These are phyloP conservation scores for Tricholoma matsutake DNA, from an alignment of 768 basidiomycete species.

Conservation along the genomic window DNA sequence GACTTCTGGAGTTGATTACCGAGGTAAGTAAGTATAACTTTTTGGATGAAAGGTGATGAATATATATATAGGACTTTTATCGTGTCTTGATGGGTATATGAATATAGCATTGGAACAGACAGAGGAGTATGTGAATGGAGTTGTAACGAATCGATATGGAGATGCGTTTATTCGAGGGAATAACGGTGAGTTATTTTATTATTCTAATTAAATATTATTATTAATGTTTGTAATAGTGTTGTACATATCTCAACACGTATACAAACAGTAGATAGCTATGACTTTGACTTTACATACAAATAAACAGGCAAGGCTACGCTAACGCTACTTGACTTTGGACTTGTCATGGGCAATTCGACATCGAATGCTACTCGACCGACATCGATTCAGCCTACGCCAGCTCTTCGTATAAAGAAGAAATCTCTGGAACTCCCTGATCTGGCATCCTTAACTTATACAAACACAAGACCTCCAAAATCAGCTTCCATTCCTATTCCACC, in stretches of 20 bases:
- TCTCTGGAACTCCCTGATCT: constrained; percentile 79
- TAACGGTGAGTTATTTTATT: constrained; percentile 79
- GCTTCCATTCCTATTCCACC: constrained; percentile 40
- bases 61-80: constrained; percentile 79
- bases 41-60: too few species aligned
- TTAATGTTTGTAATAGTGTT: too few species aligned
- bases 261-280: too few species aligned
- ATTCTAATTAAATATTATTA: too few species aligned
- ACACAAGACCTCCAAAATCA: constrained; percentile 25
- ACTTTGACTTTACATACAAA: too few species aligned
- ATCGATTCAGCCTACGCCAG: constrained; percentile 34
- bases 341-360: neutral
- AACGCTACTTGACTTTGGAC: too few species aligned
- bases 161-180: constrained; percentile 96
- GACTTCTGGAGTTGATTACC: constrained; percentile 90
- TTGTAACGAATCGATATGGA: constrained; percentile 86
- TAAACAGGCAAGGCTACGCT: too few species aligned
- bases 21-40: too few species aligned
- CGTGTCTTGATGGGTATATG: constrained; percentile 98
- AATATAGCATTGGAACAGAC: constrained; percentile 98
- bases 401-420: constrained; percentile 65
- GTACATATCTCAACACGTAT: too few species aligned
- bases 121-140: constrained; percentile 89
- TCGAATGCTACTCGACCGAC: neutral
- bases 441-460: constrained; percentile 32